These are phyloP conservation scores for Davidsoniella virescens DNA, from an alignment of 2,329 filamentous ascomycete species.

Conservation along the genomic window DNA sequence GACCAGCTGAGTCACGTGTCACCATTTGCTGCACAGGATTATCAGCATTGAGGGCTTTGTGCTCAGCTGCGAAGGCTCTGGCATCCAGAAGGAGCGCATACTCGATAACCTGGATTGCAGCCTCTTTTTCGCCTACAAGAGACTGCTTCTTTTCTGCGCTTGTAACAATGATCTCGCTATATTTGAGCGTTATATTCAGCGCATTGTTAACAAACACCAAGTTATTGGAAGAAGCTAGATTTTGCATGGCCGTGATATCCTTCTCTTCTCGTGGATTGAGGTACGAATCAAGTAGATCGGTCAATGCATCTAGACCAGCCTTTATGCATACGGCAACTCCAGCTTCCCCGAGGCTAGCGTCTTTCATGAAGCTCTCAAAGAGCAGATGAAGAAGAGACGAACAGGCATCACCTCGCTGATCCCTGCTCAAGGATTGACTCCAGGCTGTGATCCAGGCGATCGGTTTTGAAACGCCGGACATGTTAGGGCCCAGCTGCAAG, in stretches of 20 bases:
- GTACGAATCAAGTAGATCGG: conserved; percentile 40
- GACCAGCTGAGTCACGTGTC: conserved; percentile 51
- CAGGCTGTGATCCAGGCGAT: conserved; percentile 68
- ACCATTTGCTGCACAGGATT: conserved; percentile 49
- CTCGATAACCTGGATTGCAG: conserved; percentile 30
- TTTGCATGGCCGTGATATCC: conserved; percentile 11
- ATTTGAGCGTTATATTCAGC: conserved; percentile 47
- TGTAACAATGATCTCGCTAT: conserved; percentile 42
- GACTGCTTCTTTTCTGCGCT: conserved; percentile 31
- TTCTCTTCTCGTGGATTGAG: conserved; percentile 23
- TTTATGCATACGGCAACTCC: conserved; percentile 46
- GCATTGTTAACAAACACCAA: conserved; percentile 48
- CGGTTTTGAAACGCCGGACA: conserved; percentile 33
- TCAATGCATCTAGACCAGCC: conserved; percentile 45
- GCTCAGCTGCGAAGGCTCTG: conserved; percentile 27
- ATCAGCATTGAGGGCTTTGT: conserved; percentile 42
- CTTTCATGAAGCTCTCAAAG: conserved; percentile 45
- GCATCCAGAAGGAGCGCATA: conserved; percentile 35
- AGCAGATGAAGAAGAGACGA: conserved; percentile 63
- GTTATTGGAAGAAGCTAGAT: conserved; percentile 33
- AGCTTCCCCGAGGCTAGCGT: conserved; percentile 35
- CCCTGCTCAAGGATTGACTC: conserved; percentile 57
- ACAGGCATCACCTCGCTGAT: conserved; percentile 64
- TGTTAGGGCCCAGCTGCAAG: conserved; percentile 23
- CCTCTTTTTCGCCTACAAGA: conserved; percentile 9